These are phyloP conservation scores for Pseudoneurospora amorphoporcata DNA, from an alignment of 495 filamentous ascomycete genomes.

Conservation along the genomic window DNA sequence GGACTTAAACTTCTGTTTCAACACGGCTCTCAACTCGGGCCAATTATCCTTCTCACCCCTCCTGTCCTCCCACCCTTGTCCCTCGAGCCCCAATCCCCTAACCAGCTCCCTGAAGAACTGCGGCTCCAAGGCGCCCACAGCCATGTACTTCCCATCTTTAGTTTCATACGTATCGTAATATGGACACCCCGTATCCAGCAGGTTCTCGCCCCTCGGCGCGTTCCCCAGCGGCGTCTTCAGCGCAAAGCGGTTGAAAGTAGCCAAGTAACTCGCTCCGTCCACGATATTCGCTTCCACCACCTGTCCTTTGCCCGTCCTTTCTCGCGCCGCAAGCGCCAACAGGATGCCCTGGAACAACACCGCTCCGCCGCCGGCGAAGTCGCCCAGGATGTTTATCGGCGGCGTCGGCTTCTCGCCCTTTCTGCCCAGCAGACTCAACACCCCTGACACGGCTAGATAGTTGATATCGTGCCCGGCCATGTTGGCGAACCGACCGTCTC, in stretches of 20 bases:
- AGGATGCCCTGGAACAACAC: constrained; percentile 63
- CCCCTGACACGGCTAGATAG: constrained; percentile 82
- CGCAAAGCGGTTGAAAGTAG: constrained; percentile 60
- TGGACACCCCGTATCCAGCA: constrained; percentile 75
- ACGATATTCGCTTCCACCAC: constrained; percentile 96
- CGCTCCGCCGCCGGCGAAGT: constrained; percentile 87
- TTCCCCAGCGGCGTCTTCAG: constrained; percentile 50
- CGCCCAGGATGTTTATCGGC: constrained; percentile 74
- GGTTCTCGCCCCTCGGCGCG: constrained; percentile 57
- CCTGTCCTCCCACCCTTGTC: constrained; percentile 40
- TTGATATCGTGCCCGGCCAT: constrained; percentile 99
- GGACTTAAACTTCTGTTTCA: constrained; percentile 54
- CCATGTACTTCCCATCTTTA: constrained; percentile 70
- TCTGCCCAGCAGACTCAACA: constrained; percentile 64
- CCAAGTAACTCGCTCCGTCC: constrained; percentile 71
- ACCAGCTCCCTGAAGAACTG: constrained; percentile 68
- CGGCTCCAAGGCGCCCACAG: constrained; percentile 83
- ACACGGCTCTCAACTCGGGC: constrained; percentile 49
- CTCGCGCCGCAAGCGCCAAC: constrained; percentile 46
- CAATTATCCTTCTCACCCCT: constrained; percentile 51
- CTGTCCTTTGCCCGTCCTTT: constrained; percentile 60
- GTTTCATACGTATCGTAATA: constrained; percentile 87
- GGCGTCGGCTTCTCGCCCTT: constrained; percentile 58
- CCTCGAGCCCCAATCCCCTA: constrained; percentile 48
- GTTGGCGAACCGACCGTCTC: constrained; percentile 68